A percentile compares a stretch with the other conserved stretches of the same genome.
Evolutionary conservation across 2,329 filamentous ascomycete species (phyloP).

Genomic region (Colletotrichum spaethianum): DNA sequence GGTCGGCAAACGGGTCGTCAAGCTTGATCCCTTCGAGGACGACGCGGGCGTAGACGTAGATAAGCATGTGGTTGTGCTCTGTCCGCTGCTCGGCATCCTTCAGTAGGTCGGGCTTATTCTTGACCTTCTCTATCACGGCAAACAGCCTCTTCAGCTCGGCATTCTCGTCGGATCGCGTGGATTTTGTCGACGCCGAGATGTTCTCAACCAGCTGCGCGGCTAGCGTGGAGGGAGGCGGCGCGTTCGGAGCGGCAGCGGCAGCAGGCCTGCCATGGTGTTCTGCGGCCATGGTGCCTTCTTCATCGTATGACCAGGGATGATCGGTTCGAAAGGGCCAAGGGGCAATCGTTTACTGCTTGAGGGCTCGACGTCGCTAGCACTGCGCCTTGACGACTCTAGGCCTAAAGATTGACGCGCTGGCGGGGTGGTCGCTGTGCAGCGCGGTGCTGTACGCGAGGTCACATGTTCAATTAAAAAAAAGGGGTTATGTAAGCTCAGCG

Average conservation of each 20-base stretch:
- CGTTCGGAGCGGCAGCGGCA: conserved; percentile 45
- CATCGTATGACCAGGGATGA: conserved; percentile 15
- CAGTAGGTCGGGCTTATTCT: conserved; percentile 66
- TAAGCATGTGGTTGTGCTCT: conserved; percentile 85
- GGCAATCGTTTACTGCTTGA: background rate
- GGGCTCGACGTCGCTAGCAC: conserved; percentile 2
- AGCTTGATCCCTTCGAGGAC: conserved; percentile 79
- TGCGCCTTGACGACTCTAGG: background rate
- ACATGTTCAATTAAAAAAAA: conserved; percentile 13
- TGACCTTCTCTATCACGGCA: conserved; percentile 67
- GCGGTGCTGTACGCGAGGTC: conserved; percentile 32
- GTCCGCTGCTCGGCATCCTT: conserved; percentile 76
- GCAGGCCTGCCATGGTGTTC: conserved; percentile 34
- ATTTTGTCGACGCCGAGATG: conserved; percentile 75
- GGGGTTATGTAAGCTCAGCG: background rate
- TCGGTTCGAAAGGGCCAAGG: background rate
- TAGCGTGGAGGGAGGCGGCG: conserved; percentile 83
- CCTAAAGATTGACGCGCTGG: conserved; percentile 16
- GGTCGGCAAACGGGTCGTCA: conserved; percentile 77
- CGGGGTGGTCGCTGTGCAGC: conserved; percentile 16
- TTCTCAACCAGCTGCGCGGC: conserved; percentile 90
- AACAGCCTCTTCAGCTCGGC: conserved; percentile 82
- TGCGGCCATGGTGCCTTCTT: conserved; percentile 33
- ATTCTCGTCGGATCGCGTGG: conserved; percentile 75
- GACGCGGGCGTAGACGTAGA: conserved; percentile 86